These are phyloP conservation scores for Tetrapyrgos nigripes DNA, from an alignment of 1,284 basidiomycete species.

Conservation along the genomic window DNA sequence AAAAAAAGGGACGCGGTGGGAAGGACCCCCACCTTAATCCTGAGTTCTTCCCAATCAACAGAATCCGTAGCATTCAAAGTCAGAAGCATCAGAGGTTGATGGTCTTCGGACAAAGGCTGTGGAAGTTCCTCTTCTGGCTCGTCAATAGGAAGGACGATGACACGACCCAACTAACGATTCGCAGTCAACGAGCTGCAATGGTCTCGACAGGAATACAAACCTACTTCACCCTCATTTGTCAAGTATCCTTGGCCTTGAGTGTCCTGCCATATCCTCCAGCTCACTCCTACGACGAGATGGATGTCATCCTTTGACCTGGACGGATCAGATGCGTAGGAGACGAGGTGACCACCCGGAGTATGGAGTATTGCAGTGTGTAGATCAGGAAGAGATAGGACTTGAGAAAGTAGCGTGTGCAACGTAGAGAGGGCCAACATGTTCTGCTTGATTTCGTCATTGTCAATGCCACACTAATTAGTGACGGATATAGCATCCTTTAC, in stretches of 20 bases:
- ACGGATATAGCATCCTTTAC: no score
- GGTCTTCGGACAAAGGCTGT: conserved; percentile 30
- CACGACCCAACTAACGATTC: conserved; percentile 62
- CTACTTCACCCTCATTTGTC: conserved; percentile 78
- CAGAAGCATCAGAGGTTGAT: conserved; percentile 67
- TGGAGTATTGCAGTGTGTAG: conserved; percentile 69
- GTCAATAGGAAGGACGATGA: conserved; percentile 70
- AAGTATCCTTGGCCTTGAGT: conserved; percentile 64
- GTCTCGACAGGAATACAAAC: conserved; percentile 20
- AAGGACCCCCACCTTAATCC: conserved; percentile 55
- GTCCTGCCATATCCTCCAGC: conserved; percentile 78
- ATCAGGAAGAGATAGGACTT: conserved; percentile 56
- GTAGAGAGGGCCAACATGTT: conserved; percentile 67
- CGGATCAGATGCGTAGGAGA: conserved; percentile 59
- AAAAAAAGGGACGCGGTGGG: neutral
- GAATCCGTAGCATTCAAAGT: conserved; percentile 66
- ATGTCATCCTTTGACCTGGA: conserved; percentile 71
- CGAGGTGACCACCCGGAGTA: conserved; percentile 66
- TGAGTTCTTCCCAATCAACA: conserved; percentile 69
- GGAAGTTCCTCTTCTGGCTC: conserved; percentile 32
- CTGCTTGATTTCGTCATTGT: neutral
- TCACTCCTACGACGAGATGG: conserved; percentile 71
- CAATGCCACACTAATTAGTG: no score
- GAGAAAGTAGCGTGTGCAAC: conserved; percentile 62
- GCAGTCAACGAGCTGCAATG: conserved; percentile 1